Conservation (phyloP, 495 filamentous ascomycete species). For the Hyphodiscus hymeniophilus region DNA sequence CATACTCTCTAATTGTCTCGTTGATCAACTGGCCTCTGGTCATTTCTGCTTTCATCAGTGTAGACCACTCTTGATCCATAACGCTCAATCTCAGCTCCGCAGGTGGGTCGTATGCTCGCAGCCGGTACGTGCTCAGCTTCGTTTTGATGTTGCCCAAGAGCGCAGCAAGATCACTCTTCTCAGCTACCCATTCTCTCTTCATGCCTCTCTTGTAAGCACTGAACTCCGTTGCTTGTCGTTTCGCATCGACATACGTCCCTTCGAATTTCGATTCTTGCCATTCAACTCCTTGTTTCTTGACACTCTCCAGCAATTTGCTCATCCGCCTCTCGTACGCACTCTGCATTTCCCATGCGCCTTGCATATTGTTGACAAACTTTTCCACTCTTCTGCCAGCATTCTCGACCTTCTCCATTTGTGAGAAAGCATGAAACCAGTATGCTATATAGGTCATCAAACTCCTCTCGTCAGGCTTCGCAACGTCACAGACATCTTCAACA, state of each 20-base stretch:
- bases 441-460: constrained; percentile 99
- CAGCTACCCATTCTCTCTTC: constrained; percentile 92
- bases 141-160: constrained; percentile 98
- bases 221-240: constrained; percentile 75
- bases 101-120: constrained; percentile 87
- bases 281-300: constrained; percentile 57
- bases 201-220: constrained; percentile 76
- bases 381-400: constrained; percentile 94
- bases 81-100: constrained; percentile 67
- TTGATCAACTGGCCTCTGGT: constrained; percentile 87
- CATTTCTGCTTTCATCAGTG: constrained; percentile 72
- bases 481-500: constrained; percentile 97
- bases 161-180: constrained; percentile 91
- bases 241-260: constrained; percentile 89
- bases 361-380: constrained; percentile 98
- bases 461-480: constrained; percentile 89
- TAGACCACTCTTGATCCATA: constrained; percentile 74
- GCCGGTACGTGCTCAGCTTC: constrained; percentile 87
- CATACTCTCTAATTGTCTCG: constrained; percentile 88
- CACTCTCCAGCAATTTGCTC: constrained; percentile 64
- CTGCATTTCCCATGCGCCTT: constrained; percentile 99
- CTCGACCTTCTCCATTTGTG: constrained; percentile 94
- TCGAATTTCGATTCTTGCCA: constrained; percentile 79
- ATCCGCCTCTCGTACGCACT: constrained; percentile 87
- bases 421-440: constrained; percentile 99